Evolutionary conservation across 306 rosid genomes (phyloP), one percentile per base, ranked within the genome.

Genomic region (Vachellia collinsii): DNA sequence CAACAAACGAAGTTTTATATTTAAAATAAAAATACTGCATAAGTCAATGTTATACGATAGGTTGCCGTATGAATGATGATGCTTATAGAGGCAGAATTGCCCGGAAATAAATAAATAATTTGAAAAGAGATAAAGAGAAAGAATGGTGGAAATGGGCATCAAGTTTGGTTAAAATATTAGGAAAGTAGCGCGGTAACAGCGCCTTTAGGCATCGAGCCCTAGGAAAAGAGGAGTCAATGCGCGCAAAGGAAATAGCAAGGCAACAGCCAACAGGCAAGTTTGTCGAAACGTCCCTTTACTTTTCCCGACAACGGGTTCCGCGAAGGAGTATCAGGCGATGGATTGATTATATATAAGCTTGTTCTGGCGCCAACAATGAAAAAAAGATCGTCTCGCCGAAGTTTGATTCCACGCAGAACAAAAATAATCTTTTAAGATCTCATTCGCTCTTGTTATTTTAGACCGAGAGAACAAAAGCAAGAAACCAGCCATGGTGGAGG

Each of bases 401-500:
- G 20, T 6, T 36, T 7, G 44, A 65, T 61, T 65, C 23, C 22
- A 16, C 22, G n/a, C 4, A 37, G 22, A 65, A 16, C 11, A 20
- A 59, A 59, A 4, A 22, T 13, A 59, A 62, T 13, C 41, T 11
- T 62, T 34, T 19, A 62, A 11, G 2, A 11, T 6, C 48, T 66
- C 5, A 29, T 34, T 61, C 38, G 47, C 11, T 66, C 3, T 66
- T 66, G 14, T 37, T 17, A 11, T 19, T 39, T 10, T 19, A 3
- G 73, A 68, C 3, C 1, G 72, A 38, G 71, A 4, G 41, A 25
- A 59, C 37, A 11, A 13, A 44, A 23, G 75, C 25, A 7, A 47
- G 12, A 47, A 4, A 7, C 11, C 23, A 23, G 58, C 3, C 14
- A 83, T 77, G 82, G 86, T 8, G 78, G 79, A 67, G 1, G 42